Evolutionary conservation across 2,329 filamentous ascomycete genomes (phyloP), one percentile per base, ranked within the genome.

Genomic region (Trichoderma lentiforme): DNA sequence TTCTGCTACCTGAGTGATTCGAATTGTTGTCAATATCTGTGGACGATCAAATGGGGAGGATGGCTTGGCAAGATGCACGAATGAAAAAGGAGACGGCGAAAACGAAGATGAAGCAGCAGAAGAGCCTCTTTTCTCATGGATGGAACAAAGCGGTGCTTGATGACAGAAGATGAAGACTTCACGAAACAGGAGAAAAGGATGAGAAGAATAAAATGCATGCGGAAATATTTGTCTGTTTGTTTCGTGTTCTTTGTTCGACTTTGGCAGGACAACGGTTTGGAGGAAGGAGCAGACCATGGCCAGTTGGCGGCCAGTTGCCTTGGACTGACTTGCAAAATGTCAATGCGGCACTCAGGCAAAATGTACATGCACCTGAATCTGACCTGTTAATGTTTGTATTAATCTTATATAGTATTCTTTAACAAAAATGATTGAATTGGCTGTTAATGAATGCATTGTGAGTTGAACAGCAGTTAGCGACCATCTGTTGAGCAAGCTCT

Each of bases 261-360:
- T 69, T 69, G 66, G 11, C 36, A 11, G 56, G 66, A 9, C 26
- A 61, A 61, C 66, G 28, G 5, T 8, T 7, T 61, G 14, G 21
- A 39, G 57, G 67, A 70, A 70, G 39, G 57, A 34, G 34, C 57
- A 69, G 28, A 9, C 39, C 21, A 1, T 47, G 39, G 65, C 0
- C 67, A 62, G 67, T 30, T 62, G 67, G 12, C 57, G 11, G 57
- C 6, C 57, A 53, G 39, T 47, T 70, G 67, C 67, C 34, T 6
- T 28, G 28, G 28, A 30, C 28, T 15, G 36, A 24, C 39, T 43
- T 43, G 15, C 39, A 43, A 36, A 51, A 34, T 4, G 4, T 28
- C 57, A 28, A 36, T n/a, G 28, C 57, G 57, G 9, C n/a, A 15
- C 4, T 4, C 26, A 26, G 43, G 12, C 21, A 21, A 3, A 28